phyloP scores from a whole-genome alignment of 352 stramenopile species.

The Phytophthora niederhauseri region DNA sequence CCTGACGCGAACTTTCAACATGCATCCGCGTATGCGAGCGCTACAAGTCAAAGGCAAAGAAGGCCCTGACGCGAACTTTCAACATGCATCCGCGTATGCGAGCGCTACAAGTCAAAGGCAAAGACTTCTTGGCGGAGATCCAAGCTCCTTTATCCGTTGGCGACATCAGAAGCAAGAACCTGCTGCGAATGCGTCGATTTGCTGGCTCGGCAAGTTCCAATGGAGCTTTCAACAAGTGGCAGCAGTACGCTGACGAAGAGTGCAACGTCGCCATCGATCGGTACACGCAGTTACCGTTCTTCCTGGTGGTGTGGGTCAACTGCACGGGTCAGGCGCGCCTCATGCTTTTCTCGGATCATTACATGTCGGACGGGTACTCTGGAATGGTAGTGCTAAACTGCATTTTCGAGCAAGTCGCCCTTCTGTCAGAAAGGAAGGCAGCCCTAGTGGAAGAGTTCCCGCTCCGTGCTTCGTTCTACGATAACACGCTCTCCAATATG shows the following conservation, averaged over 20 bases:
- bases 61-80: constrained; percentile 41
- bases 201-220: background rate
- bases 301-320: constrained; percentile 32
- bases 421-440: constrained; percentile 4
- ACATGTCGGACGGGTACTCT: constrained; percentile 35
- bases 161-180: constrained; percentile 18
- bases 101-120: constrained; percentile 30
- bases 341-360: constrained; percentile 27
- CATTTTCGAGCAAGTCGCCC: constrained; percentile 23
- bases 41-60: constrained; percentile 35
- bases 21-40: constrained; percentile 46
- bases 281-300: constrained; percentile 34
- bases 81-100: constrained; percentile 55
- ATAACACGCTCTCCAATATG: constrained; percentile 35
- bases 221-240: constrained; percentile 17
- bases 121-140: constrained; percentile 41
- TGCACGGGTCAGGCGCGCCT: constrained; percentile 12
- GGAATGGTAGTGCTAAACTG: constrained; percentile 36
- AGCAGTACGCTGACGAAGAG: constrained; percentile 2
- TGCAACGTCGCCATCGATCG: constrained; percentile 24
- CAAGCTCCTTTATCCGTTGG: constrained; percentile 25
- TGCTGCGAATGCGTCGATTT: constrained; percentile 25
- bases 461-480: constrained; percentile 35
- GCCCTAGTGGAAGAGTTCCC: constrained; percentile 11
- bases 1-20: constrained; percentile 47